Percentiles rank a stretch among this genome's conserved stretches.
Conservation (phyloP, 768 basidiomycete species). For the Calocera cornea region DNA sequence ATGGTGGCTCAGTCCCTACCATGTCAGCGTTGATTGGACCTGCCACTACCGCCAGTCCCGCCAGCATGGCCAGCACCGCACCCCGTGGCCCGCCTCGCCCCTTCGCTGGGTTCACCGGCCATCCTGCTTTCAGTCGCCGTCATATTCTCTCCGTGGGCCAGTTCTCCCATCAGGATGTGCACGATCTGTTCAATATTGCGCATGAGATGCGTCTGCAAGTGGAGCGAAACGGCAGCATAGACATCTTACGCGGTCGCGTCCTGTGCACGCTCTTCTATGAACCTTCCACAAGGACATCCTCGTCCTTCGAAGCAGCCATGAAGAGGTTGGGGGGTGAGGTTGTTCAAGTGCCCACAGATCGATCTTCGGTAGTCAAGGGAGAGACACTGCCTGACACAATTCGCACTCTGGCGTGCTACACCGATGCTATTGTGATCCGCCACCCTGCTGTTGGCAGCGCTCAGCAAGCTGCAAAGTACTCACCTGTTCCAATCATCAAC, state of each 20-base stretch:
- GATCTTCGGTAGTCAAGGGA: conserved; percentile 84
- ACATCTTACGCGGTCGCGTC: conserved; percentile 81
- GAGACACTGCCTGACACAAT: conserved; percentile 88
- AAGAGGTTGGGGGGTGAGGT: conserved; percentile 95
- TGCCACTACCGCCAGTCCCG: background rate
- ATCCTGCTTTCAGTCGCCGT: conserved; percentile 82
- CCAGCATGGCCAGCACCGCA: background rate
- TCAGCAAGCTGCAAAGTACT: conserved; percentile 92
- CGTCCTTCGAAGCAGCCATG: conserved; percentile 98
- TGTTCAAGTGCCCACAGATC: conserved; percentile 64
- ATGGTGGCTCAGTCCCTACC: background rate
- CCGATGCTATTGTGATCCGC: conserved; percentile 84
- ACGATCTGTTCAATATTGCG: conserved; percentile 86
- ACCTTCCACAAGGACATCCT: conserved; percentile 87
- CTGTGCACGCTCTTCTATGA: conserved; percentile 92
- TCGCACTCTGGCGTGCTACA: conserved; percentile 87
- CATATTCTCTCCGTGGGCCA: conserved; percentile 93
- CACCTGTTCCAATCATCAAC: conserved; percentile 89
- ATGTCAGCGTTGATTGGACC: background rate
- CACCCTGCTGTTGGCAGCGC: conserved; percentile 90
- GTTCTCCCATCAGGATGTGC: conserved; percentile 70
- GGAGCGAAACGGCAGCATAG: conserved; percentile 75
- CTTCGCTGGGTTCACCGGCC: conserved; percentile 41
- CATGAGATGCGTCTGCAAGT: conserved; percentile 95
- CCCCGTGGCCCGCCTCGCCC: conserved; percentile 14